phyloP scores from a whole-genome alignment of 495 filamentous ascomycete genomes.

The Saxophila tyrrhenica region DNA sequence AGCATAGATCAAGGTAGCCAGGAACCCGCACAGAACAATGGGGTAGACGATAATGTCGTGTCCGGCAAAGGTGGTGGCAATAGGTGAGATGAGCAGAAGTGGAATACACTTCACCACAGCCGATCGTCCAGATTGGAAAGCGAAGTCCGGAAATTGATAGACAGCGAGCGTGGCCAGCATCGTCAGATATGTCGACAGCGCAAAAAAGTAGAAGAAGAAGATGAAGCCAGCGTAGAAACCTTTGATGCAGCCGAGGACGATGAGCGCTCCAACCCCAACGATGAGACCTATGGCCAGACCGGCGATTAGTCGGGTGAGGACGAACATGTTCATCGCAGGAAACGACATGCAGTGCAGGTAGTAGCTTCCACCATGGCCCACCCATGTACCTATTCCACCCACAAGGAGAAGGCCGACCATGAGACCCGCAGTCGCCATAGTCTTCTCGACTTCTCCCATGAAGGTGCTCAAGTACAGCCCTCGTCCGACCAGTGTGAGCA shows the following conservation, averaged over 20 bases:
- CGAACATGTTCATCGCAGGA: conserved; percentile 49
- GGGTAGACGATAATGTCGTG: conserved; percentile 26
- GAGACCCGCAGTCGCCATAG: conserved; percentile 44
- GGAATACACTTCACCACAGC: conserved; percentile 24
- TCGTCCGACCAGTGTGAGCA: conserved; percentile 45
- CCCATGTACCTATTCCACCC: conserved; percentile 49
- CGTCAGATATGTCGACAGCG: conserved; percentile 26
- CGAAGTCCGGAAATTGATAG: conserved; percentile 44
- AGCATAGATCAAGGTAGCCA: conserved; percentile 20
- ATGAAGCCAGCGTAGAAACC: conserved; percentile 24
- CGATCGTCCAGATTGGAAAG: conserved; percentile 33
- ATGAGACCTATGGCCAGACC: conserved; percentile 45
- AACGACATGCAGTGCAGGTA: conserved; percentile 51
- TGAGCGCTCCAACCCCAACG: conserved; percentile 39
- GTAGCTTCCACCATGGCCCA: conserved; percentile 47
- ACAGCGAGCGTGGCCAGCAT: conserved; percentile 39
- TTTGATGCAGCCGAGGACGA: conserved; percentile 34
- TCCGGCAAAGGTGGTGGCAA: conserved; percentile 21
- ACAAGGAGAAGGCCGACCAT: conserved; percentile 47
- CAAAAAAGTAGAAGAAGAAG: conserved; percentile 29
- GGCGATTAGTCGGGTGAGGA: conserved; percentile 46
- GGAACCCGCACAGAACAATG: conserved; percentile 20
- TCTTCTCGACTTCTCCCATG: conserved; percentile 40
- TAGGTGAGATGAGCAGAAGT: conserved; percentile 25
- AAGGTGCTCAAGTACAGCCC: conserved; percentile 46